Evolutionary conservation across 2,329 filamentous ascomycete species (phyloP).

Genomic region (Penicillium sp.): DNA sequence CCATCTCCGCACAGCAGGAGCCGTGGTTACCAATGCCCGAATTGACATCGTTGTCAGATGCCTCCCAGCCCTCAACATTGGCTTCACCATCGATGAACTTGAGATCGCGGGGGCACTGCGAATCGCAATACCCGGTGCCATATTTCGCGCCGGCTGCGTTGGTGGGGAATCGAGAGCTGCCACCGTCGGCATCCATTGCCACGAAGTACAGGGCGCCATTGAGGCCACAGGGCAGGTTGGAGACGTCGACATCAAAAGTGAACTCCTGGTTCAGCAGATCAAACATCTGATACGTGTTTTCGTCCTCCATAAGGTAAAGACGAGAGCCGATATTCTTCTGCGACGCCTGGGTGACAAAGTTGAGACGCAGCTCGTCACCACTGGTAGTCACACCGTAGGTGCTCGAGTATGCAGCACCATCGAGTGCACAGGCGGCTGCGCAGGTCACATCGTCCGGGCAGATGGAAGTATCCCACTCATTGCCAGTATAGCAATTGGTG

Average conservation of each 20-base stretch:
- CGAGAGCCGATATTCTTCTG: constrained; percentile 53
- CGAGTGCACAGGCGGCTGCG: constrained; percentile 60
- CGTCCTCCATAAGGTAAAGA: constrained; percentile 66
- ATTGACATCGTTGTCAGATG: constrained; percentile 59
- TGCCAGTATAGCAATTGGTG: constrained; percentile 63
- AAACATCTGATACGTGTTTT: constrained; percentile 68
- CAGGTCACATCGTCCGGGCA: constrained; percentile 57
- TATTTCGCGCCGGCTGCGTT: constrained; percentile 64
- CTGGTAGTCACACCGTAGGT: constrained; percentile 59
- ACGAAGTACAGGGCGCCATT: constrained; percentile 73
- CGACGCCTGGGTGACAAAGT: constrained; percentile 48
- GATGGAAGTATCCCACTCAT: constrained; percentile 53
- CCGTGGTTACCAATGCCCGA: constrained; percentile 59
- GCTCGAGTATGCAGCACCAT: constrained; percentile 58
- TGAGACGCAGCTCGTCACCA: constrained; percentile 54
- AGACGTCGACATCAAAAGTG: constrained; percentile 74
- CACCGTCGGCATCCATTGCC: constrained; percentile 67
- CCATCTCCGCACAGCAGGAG: constrained; percentile 71
- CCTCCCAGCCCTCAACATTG: constrained; percentile 58
- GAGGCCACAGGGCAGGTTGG: constrained; percentile 68
- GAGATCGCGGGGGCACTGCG: constrained; percentile 59
- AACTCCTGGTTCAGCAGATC: constrained; percentile 70
- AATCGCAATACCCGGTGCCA: constrained; percentile 68
- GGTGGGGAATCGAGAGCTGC: constrained; percentile 52
- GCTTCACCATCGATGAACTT: constrained; percentile 50